Evolutionary conservation across 306 rosid genomes (phyloP), one percentile per base, ranked within the genome.

Genomic region (Casuarina glauca): DNA sequence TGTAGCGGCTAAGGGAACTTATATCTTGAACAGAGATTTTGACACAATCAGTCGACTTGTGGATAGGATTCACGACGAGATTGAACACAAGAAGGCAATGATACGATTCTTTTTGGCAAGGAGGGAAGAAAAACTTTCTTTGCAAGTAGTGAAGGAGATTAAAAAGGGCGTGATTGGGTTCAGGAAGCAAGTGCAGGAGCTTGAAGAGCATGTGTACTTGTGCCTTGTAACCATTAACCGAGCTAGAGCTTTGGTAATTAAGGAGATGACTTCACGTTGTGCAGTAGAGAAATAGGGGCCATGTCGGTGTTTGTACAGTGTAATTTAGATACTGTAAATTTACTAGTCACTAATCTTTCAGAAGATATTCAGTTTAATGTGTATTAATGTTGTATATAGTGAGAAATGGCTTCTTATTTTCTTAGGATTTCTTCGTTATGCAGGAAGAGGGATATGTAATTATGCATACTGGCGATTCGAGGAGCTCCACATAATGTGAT

Each of bases 181-280:
- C 13, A 82, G 79, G 71, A 88, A 86, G 80, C 89, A 85, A 55
- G 86, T 89, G 52, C 87, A 85, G 77, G 92, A 91, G 75, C 82
- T 91, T 55, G 87, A 85, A 79, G 94, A 91, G 39, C 91, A 87
- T 72, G 73, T 89, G 50, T 88, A 69, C 74, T 67, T 89, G 86
- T 88, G 91, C 74, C 87, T 89, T 60, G 79, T 86, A 0, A 78
- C 88, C 10, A 89, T 91, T 17, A 86, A 87, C 46, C 46, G 74
- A 67, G 82, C 92, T 69, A 89, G 90, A 77, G 70, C 75, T 35
- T 79, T 83, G 83, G 88, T 89, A 15, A 75, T 84, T 9, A 79
- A 83, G 79, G 88, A 89, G 77, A 82, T 91, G 70, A 63, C 44
- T 2, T 74, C 66, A 75, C 8, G 48, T 19, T 60, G 26, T 32